These are phyloP conservation scores for Paradendryphiella salina DNA, from an alignment of 2,329 filamentous ascomycete genomes.

Conservation along the genomic window DNA sequence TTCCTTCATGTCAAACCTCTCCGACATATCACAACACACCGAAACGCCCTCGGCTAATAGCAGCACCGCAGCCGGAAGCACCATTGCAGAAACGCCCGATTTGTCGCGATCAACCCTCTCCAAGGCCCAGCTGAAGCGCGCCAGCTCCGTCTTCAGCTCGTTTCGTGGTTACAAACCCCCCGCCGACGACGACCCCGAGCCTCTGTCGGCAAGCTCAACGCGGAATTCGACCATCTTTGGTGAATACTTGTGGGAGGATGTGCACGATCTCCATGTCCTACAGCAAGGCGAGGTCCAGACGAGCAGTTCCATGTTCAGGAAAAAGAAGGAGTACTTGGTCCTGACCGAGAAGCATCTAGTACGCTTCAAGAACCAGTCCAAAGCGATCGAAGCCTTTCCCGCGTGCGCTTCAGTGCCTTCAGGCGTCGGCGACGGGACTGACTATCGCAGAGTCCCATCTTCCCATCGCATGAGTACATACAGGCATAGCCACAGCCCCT, in stretches of 20 bases:
- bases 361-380: constrained; percentile 68
- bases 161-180: constrained; percentile 57
- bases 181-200: constrained; percentile 56
- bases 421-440: constrained; percentile 9
- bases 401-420: constrained; percentile 23
- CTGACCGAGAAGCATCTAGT: constrained; percentile 70
- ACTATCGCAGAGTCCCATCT: constrained; percentile 34
- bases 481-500: constrained; percentile 62
- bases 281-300: constrained; percentile 73
- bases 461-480: constrained; percentile 49
- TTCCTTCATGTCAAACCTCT: constrained; percentile 43
- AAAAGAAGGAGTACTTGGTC: constrained; percentile 73
- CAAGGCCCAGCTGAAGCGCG: constrained; percentile 31
- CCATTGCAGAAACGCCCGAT: constrained; percentile 16
- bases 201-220: constrained; percentile 55
- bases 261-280: constrained; percentile 53
- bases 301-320: constrained; percentile 69
- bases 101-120: constrained; percentile 24
- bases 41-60: constrained; percentile 25
- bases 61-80: constrained; percentile 10
- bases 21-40: constrained; percentile 30
- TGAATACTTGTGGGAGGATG: constrained; percentile 48
- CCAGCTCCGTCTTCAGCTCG: constrained; percentile 61
- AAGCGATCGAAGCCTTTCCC: constrained; percentile 66
- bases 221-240: constrained; percentile 48